Evolutionary conservation across 305 asterid species (phyloP).

Genomic region (Fraxinus xanthoxyloides): DNA sequence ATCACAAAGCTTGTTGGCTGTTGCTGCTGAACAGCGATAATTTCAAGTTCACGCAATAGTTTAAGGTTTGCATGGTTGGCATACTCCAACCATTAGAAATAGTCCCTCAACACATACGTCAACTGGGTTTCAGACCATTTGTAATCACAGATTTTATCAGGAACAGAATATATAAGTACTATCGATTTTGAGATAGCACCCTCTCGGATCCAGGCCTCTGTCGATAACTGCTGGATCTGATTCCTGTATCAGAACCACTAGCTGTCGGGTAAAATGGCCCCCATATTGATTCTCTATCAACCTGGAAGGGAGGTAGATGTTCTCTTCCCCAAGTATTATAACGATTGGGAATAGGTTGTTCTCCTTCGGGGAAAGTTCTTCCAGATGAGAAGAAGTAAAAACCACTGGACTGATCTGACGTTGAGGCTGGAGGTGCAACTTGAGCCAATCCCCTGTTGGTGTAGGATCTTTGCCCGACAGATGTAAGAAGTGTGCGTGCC

Average conservation of each 20-base stretch:
- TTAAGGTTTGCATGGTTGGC: conserved; percentile 22
- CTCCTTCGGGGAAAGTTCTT: conserved; percentile 56
- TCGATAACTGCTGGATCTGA: conserved; percentile 42
- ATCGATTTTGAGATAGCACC: conserved; percentile 67
- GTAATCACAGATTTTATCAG: conserved; percentile 32
- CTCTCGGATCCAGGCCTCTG: conserved; percentile 68
- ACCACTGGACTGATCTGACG: conserved; percentile 54
- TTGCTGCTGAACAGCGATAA: conserved; percentile 15
- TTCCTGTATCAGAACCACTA: conserved; percentile 40
- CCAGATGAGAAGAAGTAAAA: conserved; percentile 57
- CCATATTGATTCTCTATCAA: conserved; percentile 61
- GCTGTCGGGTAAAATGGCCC: conserved; percentile 54
- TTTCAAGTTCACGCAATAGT: conserved; percentile 34
- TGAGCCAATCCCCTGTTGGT: conserved; percentile 50
- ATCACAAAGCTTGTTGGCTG: conserved; percentile 17
- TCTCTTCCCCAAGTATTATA: conserved; percentile 56
- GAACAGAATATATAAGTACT: conserved; percentile 30
- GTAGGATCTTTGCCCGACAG: conserved; percentile 50
- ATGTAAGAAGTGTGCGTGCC: conserved; percentile 37
- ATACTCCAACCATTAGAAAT: conserved; percentile 31
- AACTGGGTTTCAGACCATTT: conserved; percentile 40
- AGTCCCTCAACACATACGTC: conserved; percentile 50
- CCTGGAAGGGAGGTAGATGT: conserved; percentile 46
- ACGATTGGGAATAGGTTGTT: conserved; percentile 38
- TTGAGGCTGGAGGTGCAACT: conserved; percentile 44